Percentiles rank a stretch among this genome's conserved stretches.
These are phyloP conservation scores for Suhomyces wounanorum DNA, from an alignment of 1,139 yeast genomes.

Conservation along the genomic window DNA sequence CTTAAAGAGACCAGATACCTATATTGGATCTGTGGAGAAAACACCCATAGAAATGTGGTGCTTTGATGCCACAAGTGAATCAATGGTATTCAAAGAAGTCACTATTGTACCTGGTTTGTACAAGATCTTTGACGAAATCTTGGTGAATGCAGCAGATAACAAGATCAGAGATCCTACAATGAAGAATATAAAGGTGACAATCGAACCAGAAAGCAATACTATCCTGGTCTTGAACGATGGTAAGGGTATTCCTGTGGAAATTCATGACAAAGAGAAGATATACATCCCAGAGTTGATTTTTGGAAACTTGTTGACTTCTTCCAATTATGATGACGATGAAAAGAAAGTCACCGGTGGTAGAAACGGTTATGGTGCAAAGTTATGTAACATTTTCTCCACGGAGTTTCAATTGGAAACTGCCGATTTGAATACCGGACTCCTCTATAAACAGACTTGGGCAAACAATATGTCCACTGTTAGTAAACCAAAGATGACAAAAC, in stretches of 20 bases:
- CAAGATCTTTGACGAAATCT: constrained; percentile 94
- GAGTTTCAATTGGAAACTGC: constrained; percentile 90
- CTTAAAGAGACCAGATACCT: constrained; percentile 95
- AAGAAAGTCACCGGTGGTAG: constrained; percentile 98
- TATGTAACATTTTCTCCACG: constrained; percentile 87
- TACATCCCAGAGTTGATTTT: constrained; percentile 96
- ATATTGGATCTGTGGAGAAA: constrained; percentile 91
- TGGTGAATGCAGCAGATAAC: constrained; percentile 98
- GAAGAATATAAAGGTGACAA: constrained; percentile 80
- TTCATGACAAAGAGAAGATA: constrained; percentile 87
- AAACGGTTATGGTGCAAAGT: constrained; percentile 97
- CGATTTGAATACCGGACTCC: constrained; percentile 61
- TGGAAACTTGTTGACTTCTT: constrained; percentile 92
- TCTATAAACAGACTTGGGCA: constrained; percentile 83
- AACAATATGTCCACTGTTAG: constrained; percentile 80
- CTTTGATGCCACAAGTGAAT: constrained; percentile 64
- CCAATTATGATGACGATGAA: constrained; percentile 93
- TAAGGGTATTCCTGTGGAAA: constrained; percentile 91
- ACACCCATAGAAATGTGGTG: constrained; percentile 87
- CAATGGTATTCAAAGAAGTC: constrained; percentile 73
- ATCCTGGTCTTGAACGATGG: constrained; percentile 92
- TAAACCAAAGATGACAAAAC: constrained; percentile 69
- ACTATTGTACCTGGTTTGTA: constrained; percentile 92
- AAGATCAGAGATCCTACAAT: constrained; percentile 91
- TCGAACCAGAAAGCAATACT: constrained; percentile 71